Percentiles rank a stretch among this genome's conserved stretches.
These are phyloP conservation scores for Entomortierella chlamydospora DNA, from an alignment of 192 early-diverging fungal species.

Conservation along the genomic window DNA sequence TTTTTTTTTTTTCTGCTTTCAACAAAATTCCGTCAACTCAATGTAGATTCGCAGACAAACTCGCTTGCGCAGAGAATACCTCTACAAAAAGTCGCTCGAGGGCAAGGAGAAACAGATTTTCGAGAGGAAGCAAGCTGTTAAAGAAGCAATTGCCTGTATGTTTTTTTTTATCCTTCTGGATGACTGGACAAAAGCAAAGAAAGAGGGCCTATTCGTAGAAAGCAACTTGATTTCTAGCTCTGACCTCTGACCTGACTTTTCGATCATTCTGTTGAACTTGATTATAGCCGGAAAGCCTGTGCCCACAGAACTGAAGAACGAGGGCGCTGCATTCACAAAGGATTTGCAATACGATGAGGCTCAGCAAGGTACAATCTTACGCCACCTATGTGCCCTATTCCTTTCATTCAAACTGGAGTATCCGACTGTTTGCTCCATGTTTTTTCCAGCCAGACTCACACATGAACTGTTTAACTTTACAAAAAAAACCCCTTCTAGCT, in stretches of 20 bases:
- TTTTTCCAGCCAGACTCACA: not conserved
- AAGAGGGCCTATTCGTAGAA: too few relatives aligned
- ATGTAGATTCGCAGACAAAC: constrained; percentile 86
- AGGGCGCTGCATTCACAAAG: constrained; percentile 77
- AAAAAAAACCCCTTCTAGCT: too few relatives aligned
- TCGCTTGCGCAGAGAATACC: constrained; percentile 91
- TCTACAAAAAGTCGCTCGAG: constrained; percentile 97
- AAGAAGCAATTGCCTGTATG: constrained; percentile 87
- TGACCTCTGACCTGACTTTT: not conserved
- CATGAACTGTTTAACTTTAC: not conserved
- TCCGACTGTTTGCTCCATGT: not conserved
- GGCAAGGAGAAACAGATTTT: constrained; percentile 90
- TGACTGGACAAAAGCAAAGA: too few relatives aligned
- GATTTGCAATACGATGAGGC: constrained; percentile 92
- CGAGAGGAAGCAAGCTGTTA: constrained; percentile 94
- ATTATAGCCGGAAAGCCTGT: constrained; percentile 85
- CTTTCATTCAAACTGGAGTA: not conserved
- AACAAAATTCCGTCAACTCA: too few relatives aligned
- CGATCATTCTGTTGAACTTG: not conserved
- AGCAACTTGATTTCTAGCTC: too few relatives aligned
- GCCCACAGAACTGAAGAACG: constrained; percentile 87
- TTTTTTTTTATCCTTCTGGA: not conserved
- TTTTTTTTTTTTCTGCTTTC: too few relatives aligned
- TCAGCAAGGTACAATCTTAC: constrained; percentile 78
- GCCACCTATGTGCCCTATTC: constrained; percentile 7